These are phyloP conservation scores for Boletus insuetus DNA, from an alignment of 768 basidiomycete species.

Conservation along the genomic window DNA sequence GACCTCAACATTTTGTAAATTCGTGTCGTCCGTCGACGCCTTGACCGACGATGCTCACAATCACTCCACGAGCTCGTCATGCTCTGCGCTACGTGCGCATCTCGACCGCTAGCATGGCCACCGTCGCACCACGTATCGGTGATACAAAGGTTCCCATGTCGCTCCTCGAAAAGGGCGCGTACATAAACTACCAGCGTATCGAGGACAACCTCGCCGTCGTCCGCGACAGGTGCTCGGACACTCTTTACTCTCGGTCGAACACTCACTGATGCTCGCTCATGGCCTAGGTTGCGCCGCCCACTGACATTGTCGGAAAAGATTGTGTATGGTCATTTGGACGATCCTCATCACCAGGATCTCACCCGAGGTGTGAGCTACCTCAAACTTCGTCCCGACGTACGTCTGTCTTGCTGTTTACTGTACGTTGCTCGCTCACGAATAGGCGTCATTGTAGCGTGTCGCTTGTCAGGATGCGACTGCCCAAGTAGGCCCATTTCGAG, in stretches of 20 bases:
- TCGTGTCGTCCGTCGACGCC: constrained; percentile 6
- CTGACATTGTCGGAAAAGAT: constrained; percentile 96
- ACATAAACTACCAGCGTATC: constrained; percentile 95
- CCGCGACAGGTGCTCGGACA: constrained; percentile 63
- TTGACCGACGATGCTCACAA: constrained; percentile 59
- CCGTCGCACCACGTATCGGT: constrained; percentile 75
- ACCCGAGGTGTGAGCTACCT: constrained; percentile 91
- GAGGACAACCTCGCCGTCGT: constrained; percentile 94
- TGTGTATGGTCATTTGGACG: constrained; percentile 96
- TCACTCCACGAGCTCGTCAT: constrained; percentile 52
- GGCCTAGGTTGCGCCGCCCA: constrained; percentile 74
- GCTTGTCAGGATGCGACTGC: constrained; percentile 92
- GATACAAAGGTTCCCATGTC: constrained; percentile 92
- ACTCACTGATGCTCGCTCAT: background rate
- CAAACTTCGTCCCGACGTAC: constrained; percentile 94
- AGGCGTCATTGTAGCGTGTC: constrained; percentile 54
- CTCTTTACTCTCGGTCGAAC: background rate
- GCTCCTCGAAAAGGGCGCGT: constrained; percentile 74
- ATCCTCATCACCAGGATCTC: constrained; percentile 88
- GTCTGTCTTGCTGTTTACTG: constrained; percentile 31
- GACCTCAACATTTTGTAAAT: no score
- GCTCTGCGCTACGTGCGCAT: constrained; percentile 53
- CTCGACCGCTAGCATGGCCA: constrained; percentile 72
- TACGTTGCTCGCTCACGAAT: background rate
- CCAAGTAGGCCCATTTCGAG: constrained; percentile 49